phyloP scores from a whole-genome alignment of 129 eudicot species.

The Ambrosia trifida region DNA sequence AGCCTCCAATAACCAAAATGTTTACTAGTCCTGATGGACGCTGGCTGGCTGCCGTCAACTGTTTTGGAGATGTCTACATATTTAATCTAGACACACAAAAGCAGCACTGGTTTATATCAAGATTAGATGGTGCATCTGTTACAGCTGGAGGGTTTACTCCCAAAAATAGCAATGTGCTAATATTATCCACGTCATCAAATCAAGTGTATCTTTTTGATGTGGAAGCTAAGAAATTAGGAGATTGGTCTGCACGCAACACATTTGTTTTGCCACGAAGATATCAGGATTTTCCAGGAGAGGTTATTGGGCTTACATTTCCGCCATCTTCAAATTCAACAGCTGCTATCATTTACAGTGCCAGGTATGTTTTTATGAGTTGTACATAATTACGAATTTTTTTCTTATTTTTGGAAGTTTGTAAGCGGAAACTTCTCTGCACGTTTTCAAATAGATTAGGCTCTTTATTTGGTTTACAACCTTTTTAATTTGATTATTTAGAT shows the following conservation, averaged over 20 bases:
- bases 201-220: conserved; percentile 91
- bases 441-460: too few relatives aligned
- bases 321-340: conserved; percentile 60
- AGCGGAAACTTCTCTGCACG: too few relatives aligned
- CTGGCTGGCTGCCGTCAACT: conserved; percentile 91
- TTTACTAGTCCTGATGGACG: conserved; percentile 83
- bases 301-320: conserved; percentile 83
- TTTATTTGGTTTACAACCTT: too few relatives aligned
- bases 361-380: conserved; percentile 36
- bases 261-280: conserved; percentile 66
- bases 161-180: conserved; percentile 71
- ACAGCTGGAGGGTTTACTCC: conserved; percentile 92
- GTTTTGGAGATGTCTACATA: conserved; percentile 84
- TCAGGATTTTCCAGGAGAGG: conserved; percentile 97
- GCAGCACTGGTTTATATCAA: conserved; percentile 97
- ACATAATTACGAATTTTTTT: not conserved
- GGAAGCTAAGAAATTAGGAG: conserved; percentile 90
- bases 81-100: conserved; percentile 80
- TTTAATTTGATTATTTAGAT: not conserved
- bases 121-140: conserved; percentile 89
- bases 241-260: conserved; percentile 77
- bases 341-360: conserved; percentile 83
- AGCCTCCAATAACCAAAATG: conserved; percentile 87
- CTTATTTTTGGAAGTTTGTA: too few relatives aligned
- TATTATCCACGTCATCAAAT: conserved; percentile 80